Evolutionary conservation across 352 stramenopile species (phyloP), one percentile per base, ranked within the genome.

Genomic region (Phytophthora sp.): DNA sequence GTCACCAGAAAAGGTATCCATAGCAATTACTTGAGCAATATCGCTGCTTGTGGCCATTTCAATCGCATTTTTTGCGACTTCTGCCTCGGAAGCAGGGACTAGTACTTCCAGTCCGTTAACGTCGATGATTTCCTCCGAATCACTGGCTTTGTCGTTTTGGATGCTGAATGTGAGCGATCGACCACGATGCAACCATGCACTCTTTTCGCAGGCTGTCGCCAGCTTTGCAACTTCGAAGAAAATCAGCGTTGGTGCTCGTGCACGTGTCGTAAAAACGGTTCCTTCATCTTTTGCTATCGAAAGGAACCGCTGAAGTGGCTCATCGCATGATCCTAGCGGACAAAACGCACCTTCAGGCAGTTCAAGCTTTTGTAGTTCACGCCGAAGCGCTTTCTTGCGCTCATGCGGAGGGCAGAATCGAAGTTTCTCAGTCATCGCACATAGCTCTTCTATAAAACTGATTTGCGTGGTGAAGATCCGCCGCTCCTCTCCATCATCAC

Each of bases 241-340:
- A 43, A 96, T 64, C 10, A 95, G 67, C 17, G 83, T 93, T 13
- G 88, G 88, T 11, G 88, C 88, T 13, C 88, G 77, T 12, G 88
- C 87, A n/a, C 84, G 87, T 0, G 88, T 96, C n/a, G 85, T 92
- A 61, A 96, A 96, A 18, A 96, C 87, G 0, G 87, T 89, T 26
- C 88, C 86, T 76, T 95, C 86, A 15, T 75, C 67, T 41, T 76
- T 67, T 31, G 72, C 80, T 41, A 93, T 90, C 10, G 70, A 75
- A 41, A 93, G 59, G 44, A 95, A 75, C 2, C 79, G 74, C 49
- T 84, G 71, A n/a, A 92, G 35, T 21, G 80, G 72, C 34, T 88
- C 69, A 31, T 90, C 77, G 31, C 79, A 89, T 12, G 82, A 88
- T 5, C 78, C 83, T 4, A 95, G 67, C 20, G 86, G 86, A 51